Evolutionary conservation across 2,329 filamentous ascomycete species (phyloP), one percentile per base, ranked within the genome.

Genomic region (Scleromitrula shiraiana): DNA sequence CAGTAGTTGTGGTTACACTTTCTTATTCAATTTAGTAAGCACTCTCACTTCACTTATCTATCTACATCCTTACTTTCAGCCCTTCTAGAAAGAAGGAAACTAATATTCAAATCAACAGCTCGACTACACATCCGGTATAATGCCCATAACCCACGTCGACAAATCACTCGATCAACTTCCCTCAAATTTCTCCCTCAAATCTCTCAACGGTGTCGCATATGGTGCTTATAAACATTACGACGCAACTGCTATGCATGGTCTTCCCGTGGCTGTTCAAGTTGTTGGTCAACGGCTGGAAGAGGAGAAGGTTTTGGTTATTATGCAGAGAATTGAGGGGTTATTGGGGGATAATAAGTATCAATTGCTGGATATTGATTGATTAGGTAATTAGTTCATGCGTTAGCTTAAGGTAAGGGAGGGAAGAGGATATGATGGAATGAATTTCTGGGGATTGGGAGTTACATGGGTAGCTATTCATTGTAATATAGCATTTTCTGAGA

Each of bases 151-250:
- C 0, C 85, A 89, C 51, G 90, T 96, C 1, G 85, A 95, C 61
- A 75, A 76, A 56, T 61, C 65, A 1, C 70, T 80, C 35, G 86
- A 93, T 60, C 74, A 78, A 53, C 72, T 90, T 0, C 78, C 88
- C 0, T 57, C 68, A 0, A 68, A 66, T 1, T 86, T 83, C 65
- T 76, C 75, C 26, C 64, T 82, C 39, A 74, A 71, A 48, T 77
- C 77, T 46, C 72, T 91, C 42, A 93, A 95, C 56, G 83, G 85
- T 3, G 80, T 96, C 7, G 88, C 88, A 0, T 74, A 75, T 50
- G 88, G 90, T 2, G 90, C 88, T 0, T 95, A 93, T 66, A 88
- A 85, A 67, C 75, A 88, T 58, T 96, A 96, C 64, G 80, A 96
- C 64, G 82, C 88, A 0, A 68, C 72, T 12, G 80, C 79, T 50